These are phyloP conservation scores for Thelonectria discophora DNA, from an alignment of 2,329 filamentous ascomycete species.

Conservation along the genomic window DNA sequence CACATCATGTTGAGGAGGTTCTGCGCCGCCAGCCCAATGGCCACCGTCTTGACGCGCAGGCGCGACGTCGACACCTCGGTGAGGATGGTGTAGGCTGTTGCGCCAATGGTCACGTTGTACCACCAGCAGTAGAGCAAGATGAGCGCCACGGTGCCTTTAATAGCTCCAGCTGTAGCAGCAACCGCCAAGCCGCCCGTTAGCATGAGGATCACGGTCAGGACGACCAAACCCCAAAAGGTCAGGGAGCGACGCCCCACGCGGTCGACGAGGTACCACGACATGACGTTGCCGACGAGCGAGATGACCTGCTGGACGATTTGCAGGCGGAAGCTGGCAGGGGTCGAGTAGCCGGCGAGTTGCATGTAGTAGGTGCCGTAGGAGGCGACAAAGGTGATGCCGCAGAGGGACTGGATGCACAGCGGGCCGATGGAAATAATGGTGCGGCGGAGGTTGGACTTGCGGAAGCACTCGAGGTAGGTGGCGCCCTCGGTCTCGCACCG, in stretches of 20 bases:
- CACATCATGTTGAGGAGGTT: constrained; percentile 29
- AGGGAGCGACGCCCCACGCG: constrained; percentile 28
- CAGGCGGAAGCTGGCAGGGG: constrained; percentile 28
- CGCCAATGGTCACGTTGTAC: constrained; percentile 35
- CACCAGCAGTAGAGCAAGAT: constrained; percentile 31
- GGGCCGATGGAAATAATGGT: constrained; percentile 34
- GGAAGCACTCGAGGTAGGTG: constrained; percentile 33
- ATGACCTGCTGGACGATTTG: constrained; percentile 31
- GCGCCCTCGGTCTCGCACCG: constrained; percentile 28
- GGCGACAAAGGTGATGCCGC: constrained; percentile 31
- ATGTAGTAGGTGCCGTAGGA: constrained; percentile 33
- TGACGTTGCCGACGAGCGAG: constrained; percentile 32
- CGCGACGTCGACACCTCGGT: constrained; percentile 31
- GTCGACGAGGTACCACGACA: constrained; percentile 33
- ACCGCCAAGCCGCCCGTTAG: constrained; percentile 30
- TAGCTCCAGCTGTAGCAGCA: constrained; percentile 20
- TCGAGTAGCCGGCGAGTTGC: constrained; percentile 32
- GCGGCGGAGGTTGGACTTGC: constrained; percentile 33
- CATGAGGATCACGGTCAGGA: constrained; percentile 26
- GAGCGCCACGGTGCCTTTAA: constrained; percentile 29
- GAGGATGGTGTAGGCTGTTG: constrained; percentile 31
- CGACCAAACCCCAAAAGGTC: constrained; percentile 26
- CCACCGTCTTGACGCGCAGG: constrained; percentile 31
- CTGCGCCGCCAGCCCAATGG: constrained; percentile 31
- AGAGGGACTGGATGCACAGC: constrained; percentile 30